phyloP scores from a whole-genome alignment of 1,139 yeast species.

The Blastobotrys ciferrii region DNA sequence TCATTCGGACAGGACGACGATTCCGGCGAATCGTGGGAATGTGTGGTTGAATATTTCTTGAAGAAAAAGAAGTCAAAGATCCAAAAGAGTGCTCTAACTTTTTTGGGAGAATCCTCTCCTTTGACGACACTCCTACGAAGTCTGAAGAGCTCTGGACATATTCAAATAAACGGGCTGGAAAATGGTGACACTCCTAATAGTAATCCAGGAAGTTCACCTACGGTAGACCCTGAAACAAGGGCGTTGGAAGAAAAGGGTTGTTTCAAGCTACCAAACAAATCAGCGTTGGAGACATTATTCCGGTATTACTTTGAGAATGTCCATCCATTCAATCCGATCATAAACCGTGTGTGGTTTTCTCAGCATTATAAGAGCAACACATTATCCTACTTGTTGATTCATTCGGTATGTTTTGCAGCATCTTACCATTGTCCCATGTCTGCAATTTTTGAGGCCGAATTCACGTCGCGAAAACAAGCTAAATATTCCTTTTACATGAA shows the following conservation, averaged over 20 bases:
- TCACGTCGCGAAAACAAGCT: constrained; percentile 15
- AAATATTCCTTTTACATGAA: constrained; percentile 16
- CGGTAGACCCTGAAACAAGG: neutral
- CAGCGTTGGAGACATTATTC: constrained; percentile 15
- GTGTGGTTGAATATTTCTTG: constrained; percentile 10
- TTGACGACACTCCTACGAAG: constrained; percentile 17
- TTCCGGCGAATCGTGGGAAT: constrained; percentile 10
- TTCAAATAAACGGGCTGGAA: constrained; percentile 10
- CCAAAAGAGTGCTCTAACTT: constrained; percentile 16
- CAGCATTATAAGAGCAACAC: constrained; percentile 7
- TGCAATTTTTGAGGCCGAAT: constrained; percentile 15
- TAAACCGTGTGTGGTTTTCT: constrained; percentile 21
- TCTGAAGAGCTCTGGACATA: constrained; percentile 19
- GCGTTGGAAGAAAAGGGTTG: constrained; percentile 8
- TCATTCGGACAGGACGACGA: constrained; percentile 1
- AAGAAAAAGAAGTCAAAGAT: constrained; percentile 7
- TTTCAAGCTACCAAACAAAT: constrained; percentile 11
- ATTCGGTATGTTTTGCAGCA: constrained; percentile 20
- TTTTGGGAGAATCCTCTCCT: constrained; percentile 21
- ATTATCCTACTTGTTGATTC: constrained; percentile 16
- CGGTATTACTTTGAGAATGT: constrained; percentile 15
- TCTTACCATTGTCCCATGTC: constrained; percentile 21
- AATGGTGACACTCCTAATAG: neutral
- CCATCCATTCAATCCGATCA: constrained; percentile 22
- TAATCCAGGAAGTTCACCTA: neutral